Base-by-base conservation (phyloP, 257 asterid genomes). In the Nicotiana paniculata region DNA sequence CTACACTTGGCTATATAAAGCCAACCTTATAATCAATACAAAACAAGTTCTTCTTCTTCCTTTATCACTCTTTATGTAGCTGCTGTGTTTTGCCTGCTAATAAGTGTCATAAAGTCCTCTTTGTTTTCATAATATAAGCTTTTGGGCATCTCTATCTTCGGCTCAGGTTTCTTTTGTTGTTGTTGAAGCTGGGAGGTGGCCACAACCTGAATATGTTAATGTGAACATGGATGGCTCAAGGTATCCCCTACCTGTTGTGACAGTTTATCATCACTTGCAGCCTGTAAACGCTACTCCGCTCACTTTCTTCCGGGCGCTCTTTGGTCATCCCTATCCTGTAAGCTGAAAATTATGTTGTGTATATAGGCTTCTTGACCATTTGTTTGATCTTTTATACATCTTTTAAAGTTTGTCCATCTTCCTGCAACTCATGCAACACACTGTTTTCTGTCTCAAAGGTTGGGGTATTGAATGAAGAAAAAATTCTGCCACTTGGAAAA, bases 221-320 rank as follows among this genome's bases (percentile, higher is more conserved):
- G 97, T 96, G 68, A 91, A 93, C 91, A 88, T 94, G 98, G 95
- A 91, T 80, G 98, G 97, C 82, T 94, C 98, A 85, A 84, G 77
- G 17, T 98, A 96, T 85, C 93, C 90, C 4, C 91, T 94, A 76
- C 98, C 99, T 68, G 92, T 94, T 61, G 85, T 89, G 39, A 91
- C 97, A 58, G 90, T 90, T 84, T 92, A 91, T 90, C 94, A 89
- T 84, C 91, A 92, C 75, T 83, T 94, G 80, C 93, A 88, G 88
- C 96, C 97, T 26, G 84, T 91, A 78, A 78, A 48, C 78, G 93
- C 97, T 81, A 80, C 97, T 84, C 93, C 97, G 8, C 89, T 85
- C 85, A 93, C 95, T 76, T 89, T 94, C 64, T 89, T 96, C 85
- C 98, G 91, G 90, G 98, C 98, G n/a, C 87, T 94, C 65, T 88